Conservation (phyloP, 2,329 filamentous ascomycete genomes). For the Daldinia sp. region DNA sequence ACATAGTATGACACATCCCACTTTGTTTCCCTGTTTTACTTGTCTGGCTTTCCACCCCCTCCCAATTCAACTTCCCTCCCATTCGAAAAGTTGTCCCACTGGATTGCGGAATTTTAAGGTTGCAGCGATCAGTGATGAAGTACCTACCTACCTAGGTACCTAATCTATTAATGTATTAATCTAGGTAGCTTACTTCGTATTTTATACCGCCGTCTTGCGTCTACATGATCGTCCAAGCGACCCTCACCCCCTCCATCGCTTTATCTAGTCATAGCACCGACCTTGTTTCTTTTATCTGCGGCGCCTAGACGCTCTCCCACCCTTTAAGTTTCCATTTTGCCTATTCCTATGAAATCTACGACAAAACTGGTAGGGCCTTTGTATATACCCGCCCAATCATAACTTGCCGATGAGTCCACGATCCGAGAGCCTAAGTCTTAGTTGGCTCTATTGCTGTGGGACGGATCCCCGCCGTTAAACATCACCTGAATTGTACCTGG, state of each 20-base stretch:
- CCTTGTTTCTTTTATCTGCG: slow-evolving; percentile 13
- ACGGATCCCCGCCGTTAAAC: slow-evolving; percentile 30
- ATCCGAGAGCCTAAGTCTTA: slow-evolving; percentile 28
- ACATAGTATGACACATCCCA: slow-evolving; percentile 22
- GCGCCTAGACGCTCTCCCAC: slow-evolving; percentile 5
- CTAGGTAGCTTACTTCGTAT: slow-evolving; percentile 29
- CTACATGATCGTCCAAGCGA: slow-evolving; percentile 22
- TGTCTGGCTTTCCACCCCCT: neutral
- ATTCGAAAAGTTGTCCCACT: slow-evolving; percentile 10
- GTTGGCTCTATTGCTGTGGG: slow-evolving; percentile 29
- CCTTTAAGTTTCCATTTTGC: slow-evolving; percentile 33
- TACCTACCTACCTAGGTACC: slow-evolving; percentile 10
- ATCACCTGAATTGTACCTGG: slow-evolving; percentile 37
- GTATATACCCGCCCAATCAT: slow-evolving; percentile 41
- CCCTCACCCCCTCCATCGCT: slow-evolving; percentile 16
- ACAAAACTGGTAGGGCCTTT: slow-evolving; percentile 22
- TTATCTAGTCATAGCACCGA: slow-evolving; percentile 17
- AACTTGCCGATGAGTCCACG: slow-evolving; percentile 33
- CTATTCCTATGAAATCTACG: slow-evolving; percentile 34
- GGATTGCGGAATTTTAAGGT: slow-evolving; percentile 7
- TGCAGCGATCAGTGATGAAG: slow-evolving; percentile 24
- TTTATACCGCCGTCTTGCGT: slow-evolving; percentile 16
- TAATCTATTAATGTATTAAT: too few relatives aligned
- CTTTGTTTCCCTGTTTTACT: slow-evolving; percentile 34
- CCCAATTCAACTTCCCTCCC: neutral